These are phyloP conservation scores for Eimeria falciformis DNA, from an alignment of 169 alveolate genomes.

Conservation along the genomic window DNA sequence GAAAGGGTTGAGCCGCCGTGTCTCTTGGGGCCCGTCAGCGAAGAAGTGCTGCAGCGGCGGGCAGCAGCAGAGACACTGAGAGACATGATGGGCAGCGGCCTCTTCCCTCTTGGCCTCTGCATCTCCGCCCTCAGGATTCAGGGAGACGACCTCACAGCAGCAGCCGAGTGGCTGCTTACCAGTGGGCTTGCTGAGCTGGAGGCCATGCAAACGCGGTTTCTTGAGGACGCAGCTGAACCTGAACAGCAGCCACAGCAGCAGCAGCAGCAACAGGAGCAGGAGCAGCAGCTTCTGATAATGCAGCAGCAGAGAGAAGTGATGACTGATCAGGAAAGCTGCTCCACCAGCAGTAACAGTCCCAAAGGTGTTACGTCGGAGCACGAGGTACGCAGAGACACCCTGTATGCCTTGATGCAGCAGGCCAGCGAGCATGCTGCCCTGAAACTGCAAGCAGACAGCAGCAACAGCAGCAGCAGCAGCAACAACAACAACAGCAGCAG, in stretches of 20 bases:
- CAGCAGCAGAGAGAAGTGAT: constrained; percentile 13
- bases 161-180: constrained; percentile 82
- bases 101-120: constrained; percentile 79
- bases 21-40: constrained; percentile 31
- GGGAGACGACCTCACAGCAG: constrained; percentile 79
- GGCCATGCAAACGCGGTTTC: constrained; percentile 63
- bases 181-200: constrained; percentile 75
- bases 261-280: constrained; percentile 50
- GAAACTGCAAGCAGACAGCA: background rate
- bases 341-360: constrained; percentile 47
- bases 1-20: background rate
- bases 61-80: constrained; percentile 78
- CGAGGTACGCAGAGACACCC: background rate
- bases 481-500: constrained; percentile 18
- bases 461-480: constrained; percentile 12
- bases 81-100: constrained; percentile 80
- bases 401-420: constrained; percentile 45
- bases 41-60: constrained; percentile 80
- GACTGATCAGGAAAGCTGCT: constrained; percentile 6
- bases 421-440: constrained; percentile 67
- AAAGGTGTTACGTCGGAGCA: background rate
- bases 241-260: constrained; percentile 60
- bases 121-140: constrained; percentile 77
- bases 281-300: background rate
- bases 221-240: constrained; percentile 47